Base-by-base conservation (phyloP, 2,329 filamentous ascomycete genomes). In the Pseudogymnoascus verrucosus region DNA sequence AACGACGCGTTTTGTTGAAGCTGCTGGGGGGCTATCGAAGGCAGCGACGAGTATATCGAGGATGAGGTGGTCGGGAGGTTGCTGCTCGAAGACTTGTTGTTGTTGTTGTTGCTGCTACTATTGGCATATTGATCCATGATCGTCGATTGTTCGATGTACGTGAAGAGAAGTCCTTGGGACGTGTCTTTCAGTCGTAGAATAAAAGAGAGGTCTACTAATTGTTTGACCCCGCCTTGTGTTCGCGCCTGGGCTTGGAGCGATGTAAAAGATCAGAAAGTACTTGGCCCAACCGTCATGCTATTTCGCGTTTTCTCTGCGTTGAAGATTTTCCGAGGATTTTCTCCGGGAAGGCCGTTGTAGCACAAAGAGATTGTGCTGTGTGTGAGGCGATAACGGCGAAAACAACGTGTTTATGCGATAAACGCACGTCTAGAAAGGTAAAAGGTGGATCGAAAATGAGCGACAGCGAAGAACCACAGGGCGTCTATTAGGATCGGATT, bases 1-100 rank as follows among this genome's bases (percentile, higher is more conserved):
- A 80, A 74, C 66, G 79, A 77, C 67, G 79, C 74, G 72, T 70
- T 70, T 14, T 76, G 74, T 63, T 76, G 75, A 23, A 76, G 73
- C 60, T 75, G 75, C 63, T 76, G 74, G 4, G 72, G 71, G 11
- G 72, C 69, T 34, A 74, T 71, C 10, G 69, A 69, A 16, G 72
- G 71, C 39, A 72, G 65, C 19, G 70, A 68, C 23, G 67, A 68
- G 61, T 70, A 71, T 57, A 57, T 57, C 28, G 67, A 65, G 5
- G 70, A 69, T 16, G 59, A 61, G 7, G 59, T 42, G n/a, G 59
- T 42, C 59, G 59, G 59, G 11, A 61, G 59, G 34, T 61, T 61
- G 59, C 37, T 61, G 59, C 59, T 61, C 26, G 70, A 69, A 39
- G 59, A 26, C 34, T 39, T 42, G 34, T 26, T 42, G 14, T 36